These are phyloP conservation scores for Albatrellus sp. DNA, from an alignment of 1,284 basidiomycete species.

Conservation along the genomic window DNA sequence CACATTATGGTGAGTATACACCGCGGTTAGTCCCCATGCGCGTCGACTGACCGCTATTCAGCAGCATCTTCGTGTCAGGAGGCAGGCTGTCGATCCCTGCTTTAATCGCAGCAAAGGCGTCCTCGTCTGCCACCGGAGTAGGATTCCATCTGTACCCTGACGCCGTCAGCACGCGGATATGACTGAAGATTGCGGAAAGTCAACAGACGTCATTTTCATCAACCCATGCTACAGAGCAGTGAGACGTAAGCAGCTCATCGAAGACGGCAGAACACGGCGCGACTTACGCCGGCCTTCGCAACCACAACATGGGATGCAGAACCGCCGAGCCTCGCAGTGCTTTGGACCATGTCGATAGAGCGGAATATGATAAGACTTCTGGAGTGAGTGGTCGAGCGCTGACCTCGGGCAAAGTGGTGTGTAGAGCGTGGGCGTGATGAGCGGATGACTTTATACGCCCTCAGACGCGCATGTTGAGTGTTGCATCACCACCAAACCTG, in stretches of 20 bases:
- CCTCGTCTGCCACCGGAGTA: conserved; percentile 31
- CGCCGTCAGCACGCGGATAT: neutral
- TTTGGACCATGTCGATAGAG: neutral
- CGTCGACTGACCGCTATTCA: conserved; percentile 29
- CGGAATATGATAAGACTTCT: neutral
- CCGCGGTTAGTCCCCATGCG: neutral
- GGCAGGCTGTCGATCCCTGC: conserved; percentile 43
- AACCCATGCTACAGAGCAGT: conserved; percentile 27
- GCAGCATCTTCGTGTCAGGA: conserved; percentile 30
- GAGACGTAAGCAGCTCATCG: neutral
- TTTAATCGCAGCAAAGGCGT: conserved; percentile 51
- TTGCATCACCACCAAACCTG: too few relatives aligned
- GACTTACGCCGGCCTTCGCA: conserved; percentile 9
- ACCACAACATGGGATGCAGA: conserved; percentile 7
- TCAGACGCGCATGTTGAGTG: too few relatives aligned
- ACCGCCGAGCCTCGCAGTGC: conserved; percentile 6
- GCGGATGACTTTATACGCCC: too few relatives aligned
- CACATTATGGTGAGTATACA: neutral
- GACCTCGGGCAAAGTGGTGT: too few relatives aligned
- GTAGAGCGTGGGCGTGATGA: too few relatives aligned
- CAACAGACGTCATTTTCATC: conserved; percentile 40
- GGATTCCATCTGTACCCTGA: conserved; percentile 21
- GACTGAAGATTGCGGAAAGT: neutral
- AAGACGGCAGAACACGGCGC: neutral
- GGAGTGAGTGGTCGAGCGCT: too few relatives aligned